Evolutionary conservation across 164 flowering plant genomes (phyloP), one percentile per base, ranked within the genome.

Genomic region (Warburgia ugandensis): DNA sequence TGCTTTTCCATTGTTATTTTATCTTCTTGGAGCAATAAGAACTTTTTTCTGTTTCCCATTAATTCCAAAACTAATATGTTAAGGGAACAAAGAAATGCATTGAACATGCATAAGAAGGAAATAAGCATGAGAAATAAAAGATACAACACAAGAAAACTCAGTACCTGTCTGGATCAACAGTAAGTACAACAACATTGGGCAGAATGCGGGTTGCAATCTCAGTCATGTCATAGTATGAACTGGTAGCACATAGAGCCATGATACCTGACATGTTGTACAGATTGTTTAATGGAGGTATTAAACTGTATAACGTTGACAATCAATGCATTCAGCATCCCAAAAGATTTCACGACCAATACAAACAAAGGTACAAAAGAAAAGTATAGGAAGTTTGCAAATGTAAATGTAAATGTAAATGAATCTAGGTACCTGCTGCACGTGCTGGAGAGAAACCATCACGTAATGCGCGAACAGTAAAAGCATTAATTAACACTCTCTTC

Each of bases 401-500:
- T n/a, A 43, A 26, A 11, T 22, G 20, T 14, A 16, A 16, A 9
- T 2, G 2, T 7, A 39, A 39, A 39, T 2, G 7, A 6, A 39
- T 39, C 46, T 28, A 23, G 11, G 5, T 70, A 89, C 99, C 99
- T 77, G 99, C 99, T 61, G 95, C 96, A 72, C 99, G 74, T 13
- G 99, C 97, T 39, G 97, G 96, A 35, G 97, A 71, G 59, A 94
- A 94, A 32, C 86, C 78, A 76, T 94, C 99, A 55, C 95, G 94
- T 66, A 94, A 61, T 47, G 97, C 99, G 66, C 99, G 97, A 35
- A 78, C 99, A 8, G 97, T 89, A 67, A 94, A 94, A 47, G 99
- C 99, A 78, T 94, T 94, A 42, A 94, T 94, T 73, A 94, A 67
- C 55, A 94, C 99, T 70, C 99, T 83, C 70, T 84, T 94, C 75